Percentiles rank a stretch among this genome's conserved stretches.
Evolutionary conservation across 2,329 filamentous ascomycete genomes (phyloP).

Genomic region (Ceratocystis albifundus): DNA sequence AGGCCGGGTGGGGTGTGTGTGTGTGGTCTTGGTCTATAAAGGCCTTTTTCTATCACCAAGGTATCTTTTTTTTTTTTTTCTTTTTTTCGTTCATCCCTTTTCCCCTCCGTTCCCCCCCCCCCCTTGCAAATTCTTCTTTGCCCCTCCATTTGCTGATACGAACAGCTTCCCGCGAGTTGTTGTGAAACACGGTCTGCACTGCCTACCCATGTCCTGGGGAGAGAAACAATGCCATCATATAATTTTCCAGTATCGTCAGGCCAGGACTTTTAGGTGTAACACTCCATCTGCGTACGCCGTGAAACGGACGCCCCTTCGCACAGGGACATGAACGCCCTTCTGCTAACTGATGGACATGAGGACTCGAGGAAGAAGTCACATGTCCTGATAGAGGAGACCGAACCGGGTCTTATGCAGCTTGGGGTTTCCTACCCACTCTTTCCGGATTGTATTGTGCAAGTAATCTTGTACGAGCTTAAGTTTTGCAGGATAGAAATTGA

Average conservation of each 20-base stretch:
- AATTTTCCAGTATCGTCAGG: background rate
- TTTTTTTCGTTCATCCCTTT: background rate
- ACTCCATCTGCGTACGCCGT: background rate
- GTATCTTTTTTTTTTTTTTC: background rate
- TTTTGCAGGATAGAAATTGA: too few relatives aligned
- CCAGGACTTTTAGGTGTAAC: background rate
- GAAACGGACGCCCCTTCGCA: background rate
- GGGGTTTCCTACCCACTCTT: too few relatives aligned
- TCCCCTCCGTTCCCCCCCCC: background rate
- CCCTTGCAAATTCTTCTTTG: background rate
- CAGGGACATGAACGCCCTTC: too few relatives aligned
- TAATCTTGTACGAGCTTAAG: too few relatives aligned
- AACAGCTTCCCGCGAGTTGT: background rate
- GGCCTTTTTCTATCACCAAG: background rate
- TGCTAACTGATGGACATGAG: too few relatives aligned
- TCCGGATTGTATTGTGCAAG: too few relatives aligned
- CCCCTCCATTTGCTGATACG: background rate
- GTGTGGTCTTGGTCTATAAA: background rate
- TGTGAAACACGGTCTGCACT: background rate
- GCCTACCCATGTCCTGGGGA: background rate
- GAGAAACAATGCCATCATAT: background rate
- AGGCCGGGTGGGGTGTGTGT: background rate
- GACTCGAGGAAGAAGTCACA: background rate
- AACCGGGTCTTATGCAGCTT: too few relatives aligned
- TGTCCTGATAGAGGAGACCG: too few relatives aligned